Evolutionary conservation across 2,329 filamentous ascomycete species (phyloP).

Genomic region (Diaporthe sp.): DNA sequence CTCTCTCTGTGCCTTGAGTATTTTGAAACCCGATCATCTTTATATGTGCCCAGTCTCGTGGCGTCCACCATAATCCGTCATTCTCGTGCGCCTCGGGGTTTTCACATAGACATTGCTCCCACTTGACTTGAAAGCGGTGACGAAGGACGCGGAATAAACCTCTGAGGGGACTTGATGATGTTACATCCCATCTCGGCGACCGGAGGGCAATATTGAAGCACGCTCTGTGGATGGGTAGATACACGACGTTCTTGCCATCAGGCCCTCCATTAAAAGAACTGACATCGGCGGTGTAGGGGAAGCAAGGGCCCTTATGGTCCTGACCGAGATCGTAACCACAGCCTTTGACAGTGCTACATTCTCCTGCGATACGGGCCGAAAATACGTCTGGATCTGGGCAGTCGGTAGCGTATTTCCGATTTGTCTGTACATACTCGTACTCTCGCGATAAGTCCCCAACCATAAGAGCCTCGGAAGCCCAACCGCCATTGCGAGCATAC

Average conservation of each 20-base stretch:
- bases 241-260: slow-evolving; percentile 14
- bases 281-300: background rate
- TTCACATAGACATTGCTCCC: background rate
- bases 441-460: slow-evolving; percentile 11
- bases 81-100: background rate
- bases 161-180: background rate
- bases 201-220: background rate
- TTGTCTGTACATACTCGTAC: background rate
- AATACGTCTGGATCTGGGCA: background rate
- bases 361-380: background rate
- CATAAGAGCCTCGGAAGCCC: background rate
- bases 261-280: background rate
- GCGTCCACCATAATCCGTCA: background rate
- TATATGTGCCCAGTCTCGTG: background rate
- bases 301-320: background rate
- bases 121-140: slow-evolving; percentile 1
- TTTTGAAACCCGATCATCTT: background rate
- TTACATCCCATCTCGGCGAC: background rate
- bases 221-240: background rate
- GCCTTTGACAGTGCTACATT: background rate
- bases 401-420: background rate
- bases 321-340: background rate
- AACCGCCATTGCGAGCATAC: background rate
- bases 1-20: background rate
- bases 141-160: slow-evolving; percentile 6